A percentile compares a stretch with the other conserved stretches of the same genome.
phyloP scores from a whole-genome alignment of 371 early-diverging fungal species.

The Mucor sp. region DNA sequence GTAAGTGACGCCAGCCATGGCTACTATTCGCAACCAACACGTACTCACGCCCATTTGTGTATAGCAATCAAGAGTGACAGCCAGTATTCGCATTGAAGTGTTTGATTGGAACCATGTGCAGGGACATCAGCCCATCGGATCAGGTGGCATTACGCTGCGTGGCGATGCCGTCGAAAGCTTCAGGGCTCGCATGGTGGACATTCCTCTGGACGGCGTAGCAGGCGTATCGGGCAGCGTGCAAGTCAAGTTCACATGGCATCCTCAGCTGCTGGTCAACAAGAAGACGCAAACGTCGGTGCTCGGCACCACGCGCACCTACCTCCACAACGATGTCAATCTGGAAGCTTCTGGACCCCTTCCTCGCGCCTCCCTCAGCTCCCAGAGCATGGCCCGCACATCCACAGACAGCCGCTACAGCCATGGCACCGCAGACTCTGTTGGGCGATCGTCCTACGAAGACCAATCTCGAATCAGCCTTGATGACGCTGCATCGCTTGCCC shows the following conservation, averaged over 20 bases:
- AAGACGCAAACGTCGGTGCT: constrained; percentile 47
- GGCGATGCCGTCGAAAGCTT: constrained; percentile 49
- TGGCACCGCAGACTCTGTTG: background rate
- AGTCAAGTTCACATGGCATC: constrained; percentile 49
- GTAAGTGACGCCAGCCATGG: no score
- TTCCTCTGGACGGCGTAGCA: constrained; percentile 48
- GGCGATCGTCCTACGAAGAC: background rate
- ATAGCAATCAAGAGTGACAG: constrained; percentile 57
- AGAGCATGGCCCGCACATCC: constrained; percentile 7
- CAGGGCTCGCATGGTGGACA: constrained; percentile 29
- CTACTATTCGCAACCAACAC: no score
- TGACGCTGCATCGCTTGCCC: constrained; percentile 24
- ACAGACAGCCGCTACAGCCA: constrained; percentile 5
- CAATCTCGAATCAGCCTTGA: constrained; percentile 7
- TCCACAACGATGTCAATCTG: constrained; percentile 16
- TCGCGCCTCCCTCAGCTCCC: background rate
- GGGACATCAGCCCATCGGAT: constrained; percentile 48
- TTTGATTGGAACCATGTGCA: constrained; percentile 84
- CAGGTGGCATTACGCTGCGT: constrained; percentile 47
- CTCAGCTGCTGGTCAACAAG: constrained; percentile 41
- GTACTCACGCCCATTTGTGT: background rate
- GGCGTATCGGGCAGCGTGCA: constrained; percentile 44
- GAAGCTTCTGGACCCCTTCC: constrained; percentile 26
- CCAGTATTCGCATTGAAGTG: constrained; percentile 73
- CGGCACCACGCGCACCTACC: constrained; percentile 22